A percentile compares a stretch with the other conserved stretches of the same genome.
Evolutionary conservation across 345 rosid species (phyloP).

Genomic region (Brassica incana): DNA sequence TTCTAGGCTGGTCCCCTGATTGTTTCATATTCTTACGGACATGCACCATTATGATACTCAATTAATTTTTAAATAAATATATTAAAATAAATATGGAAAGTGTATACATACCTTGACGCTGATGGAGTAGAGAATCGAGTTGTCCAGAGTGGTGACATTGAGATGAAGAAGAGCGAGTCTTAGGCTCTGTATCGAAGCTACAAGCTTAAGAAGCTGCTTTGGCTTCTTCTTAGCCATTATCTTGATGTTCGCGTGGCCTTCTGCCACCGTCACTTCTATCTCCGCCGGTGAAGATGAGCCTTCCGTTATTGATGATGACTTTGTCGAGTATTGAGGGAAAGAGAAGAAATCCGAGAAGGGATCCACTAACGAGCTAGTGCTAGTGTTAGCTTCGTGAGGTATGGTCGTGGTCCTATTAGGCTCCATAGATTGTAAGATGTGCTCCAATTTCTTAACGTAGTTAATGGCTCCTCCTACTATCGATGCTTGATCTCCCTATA

Average conservation of each 20-base stretch:
- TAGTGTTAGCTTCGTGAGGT: constrained; percentile 18
- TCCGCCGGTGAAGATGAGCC: constrained; percentile 31
- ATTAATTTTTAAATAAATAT: not conserved
- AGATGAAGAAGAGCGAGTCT: constrained; percentile 75
- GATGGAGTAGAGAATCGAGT: constrained; percentile 63
- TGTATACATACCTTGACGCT: constrained; percentile 59
- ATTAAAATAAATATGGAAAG: not conserved
- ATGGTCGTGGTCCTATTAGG: constrained; percentile 15
- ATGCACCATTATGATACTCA: constrained; percentile 2
- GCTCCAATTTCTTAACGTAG: constrained; percentile 62
- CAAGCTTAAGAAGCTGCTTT: constrained; percentile 65
- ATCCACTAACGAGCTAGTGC: constrained; percentile 42
- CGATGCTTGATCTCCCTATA: constrained; percentile 67
- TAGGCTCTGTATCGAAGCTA: constrained; percentile 56
- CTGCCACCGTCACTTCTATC: constrained; percentile 84
- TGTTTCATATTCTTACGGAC: not conserved
- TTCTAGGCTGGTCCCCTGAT: constrained; percentile 5
- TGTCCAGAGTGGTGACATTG: constrained; percentile 55
- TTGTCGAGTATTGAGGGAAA: constrained; percentile 69
- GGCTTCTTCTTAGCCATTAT: constrained; percentile 67
- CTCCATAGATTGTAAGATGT: constrained; percentile 42
- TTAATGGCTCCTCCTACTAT: constrained; percentile 65
- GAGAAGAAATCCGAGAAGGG: constrained; percentile 68
- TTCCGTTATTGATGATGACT: constrained; percentile 23
- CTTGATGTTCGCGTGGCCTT: constrained; percentile 81